Conservation (phyloP, 805 yeast species). For the Monosporozyma siamensis region DNA sequence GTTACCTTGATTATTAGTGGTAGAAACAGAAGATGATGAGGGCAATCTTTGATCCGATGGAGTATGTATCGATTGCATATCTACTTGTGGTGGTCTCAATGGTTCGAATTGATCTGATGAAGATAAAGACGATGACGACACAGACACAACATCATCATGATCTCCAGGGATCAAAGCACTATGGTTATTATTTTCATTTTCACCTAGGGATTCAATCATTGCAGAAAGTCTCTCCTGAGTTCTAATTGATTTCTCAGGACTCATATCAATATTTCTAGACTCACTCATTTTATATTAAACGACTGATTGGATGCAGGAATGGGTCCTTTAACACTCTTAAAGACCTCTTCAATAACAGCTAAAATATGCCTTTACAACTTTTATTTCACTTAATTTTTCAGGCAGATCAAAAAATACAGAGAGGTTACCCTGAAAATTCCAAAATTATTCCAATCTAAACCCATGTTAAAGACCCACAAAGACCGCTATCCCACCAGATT, state of each 20-base stretch:
- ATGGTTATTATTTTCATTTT: background rate
- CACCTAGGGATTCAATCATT: constrained; percentile 3
- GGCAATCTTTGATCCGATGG: background rate
- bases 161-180: background rate
- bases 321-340: too few relatives aligned
- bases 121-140: background rate
- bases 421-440: too few relatives aligned
- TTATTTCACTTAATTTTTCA: too few relatives aligned
- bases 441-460: too few relatives aligned
- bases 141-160: background rate
- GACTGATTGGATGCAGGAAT: too few relatives aligned
- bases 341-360: too few relatives aligned
- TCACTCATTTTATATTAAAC: constrained; percentile 1
- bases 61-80: background rate
- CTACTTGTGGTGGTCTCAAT: background rate
- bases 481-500: too few relatives aligned
- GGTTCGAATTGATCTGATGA: constrained; percentile 1
- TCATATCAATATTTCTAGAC: background rate
- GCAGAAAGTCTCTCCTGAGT: constrained; percentile 5
- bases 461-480: too few relatives aligned
- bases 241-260: constrained; percentile 3
- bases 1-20: background rate
- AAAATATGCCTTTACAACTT: too few relatives aligned
- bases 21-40: background rate
- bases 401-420: too few relatives aligned